Evolutionary conservation across 805 yeast genomes (phyloP), one percentile per base, ranked within the genome.

Genomic region (Yarrowia porcina): DNA sequence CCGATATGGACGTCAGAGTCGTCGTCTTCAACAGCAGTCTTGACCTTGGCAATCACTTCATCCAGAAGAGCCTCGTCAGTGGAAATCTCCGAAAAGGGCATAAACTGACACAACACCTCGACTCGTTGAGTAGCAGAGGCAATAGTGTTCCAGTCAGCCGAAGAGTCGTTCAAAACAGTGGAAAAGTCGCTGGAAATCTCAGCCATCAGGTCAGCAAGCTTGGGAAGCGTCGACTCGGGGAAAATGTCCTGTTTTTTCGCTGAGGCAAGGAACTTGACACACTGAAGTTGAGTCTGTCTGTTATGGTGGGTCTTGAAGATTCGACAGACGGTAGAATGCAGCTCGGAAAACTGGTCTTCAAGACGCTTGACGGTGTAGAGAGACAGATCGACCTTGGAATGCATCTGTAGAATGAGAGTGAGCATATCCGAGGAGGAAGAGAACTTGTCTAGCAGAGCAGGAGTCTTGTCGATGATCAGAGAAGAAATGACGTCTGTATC

Each of bases 221-320:
- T 56, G 20, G 61, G 49, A 10, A 41, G 30, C 9, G 61, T 56
- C 12, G 61, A 39, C n/a, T 56, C 61, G 38, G 61, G 61, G 49
- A 56, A 56, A 21, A 39, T 20, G 21, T 41, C 61, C 21, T 56
- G 38, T 12, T 27, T 28, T 39, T 41, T 56, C 12, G 61, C 39
- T n/a, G 35, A 28, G 15, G 36, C 47, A 27, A 56, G 49, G 30
- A 56, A 56, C 36, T 39, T 39, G 27, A 28, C 61, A 41, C 61
- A 56, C 42, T 39, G 39, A n/a, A 41, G 21, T 39, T 28, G 49
- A 4, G 39, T 23, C 36, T 38, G 49, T 9, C 49, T 27, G 23
- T 30, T 39, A 49, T 56, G 39, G 39, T 56, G 49, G 27, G 47
- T 39, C 30, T 41, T 39, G 47, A 39, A 39, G 17, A 39, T 28